phyloP scores from a whole-genome alignment of 2,329 filamentous ascomycete genomes.

The Teratosphaeriaceae sp. region DNA sequence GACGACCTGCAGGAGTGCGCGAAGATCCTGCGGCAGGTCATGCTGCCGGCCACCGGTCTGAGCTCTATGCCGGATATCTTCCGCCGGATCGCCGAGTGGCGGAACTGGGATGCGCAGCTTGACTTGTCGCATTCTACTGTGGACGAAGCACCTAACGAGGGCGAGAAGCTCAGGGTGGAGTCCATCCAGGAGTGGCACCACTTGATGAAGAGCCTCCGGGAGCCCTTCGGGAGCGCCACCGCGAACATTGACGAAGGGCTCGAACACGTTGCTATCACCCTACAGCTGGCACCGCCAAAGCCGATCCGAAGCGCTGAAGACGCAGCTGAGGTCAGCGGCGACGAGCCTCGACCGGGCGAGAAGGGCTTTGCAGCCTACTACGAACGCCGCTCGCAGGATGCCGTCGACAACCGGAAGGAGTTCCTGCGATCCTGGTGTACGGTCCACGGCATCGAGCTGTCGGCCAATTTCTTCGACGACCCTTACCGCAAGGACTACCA shows the following conservation, averaged over 20 bases:
- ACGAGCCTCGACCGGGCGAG: conserved; percentile 51
- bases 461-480: conserved; percentile 47
- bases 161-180: conserved; percentile 38
- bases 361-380: conserved; percentile 50
- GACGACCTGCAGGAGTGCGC: conserved; percentile 59
- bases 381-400: conserved; percentile 47
- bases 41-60: conserved; percentile 61
- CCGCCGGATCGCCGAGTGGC: conserved; percentile 55
- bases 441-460: conserved; percentile 42
- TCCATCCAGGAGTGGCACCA: conserved; percentile 59
- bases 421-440: conserved; percentile 41
- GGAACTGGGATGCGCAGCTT: conserved; percentile 40
- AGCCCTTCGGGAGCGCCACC: conserved; percentile 59
- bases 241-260: conserved; percentile 61
- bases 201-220: conserved; percentile 62
- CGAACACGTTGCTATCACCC: conserved; percentile 52
- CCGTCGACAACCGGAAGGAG: conserved; percentile 49
- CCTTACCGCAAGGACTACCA: conserved; percentile 27
- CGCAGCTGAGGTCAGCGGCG: conserved; percentile 49
- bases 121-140: not conserved
- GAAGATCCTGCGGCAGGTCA: conserved; percentile 52
- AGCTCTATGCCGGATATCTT: conserved; percentile 69
- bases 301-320: conserved; percentile 30
- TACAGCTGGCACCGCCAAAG: conserved; percentile 41
- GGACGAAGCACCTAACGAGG: conserved; percentile 25